Conservation (phyloP, 169 alveolate species). For the Plasmodium chabaudi region DNA sequence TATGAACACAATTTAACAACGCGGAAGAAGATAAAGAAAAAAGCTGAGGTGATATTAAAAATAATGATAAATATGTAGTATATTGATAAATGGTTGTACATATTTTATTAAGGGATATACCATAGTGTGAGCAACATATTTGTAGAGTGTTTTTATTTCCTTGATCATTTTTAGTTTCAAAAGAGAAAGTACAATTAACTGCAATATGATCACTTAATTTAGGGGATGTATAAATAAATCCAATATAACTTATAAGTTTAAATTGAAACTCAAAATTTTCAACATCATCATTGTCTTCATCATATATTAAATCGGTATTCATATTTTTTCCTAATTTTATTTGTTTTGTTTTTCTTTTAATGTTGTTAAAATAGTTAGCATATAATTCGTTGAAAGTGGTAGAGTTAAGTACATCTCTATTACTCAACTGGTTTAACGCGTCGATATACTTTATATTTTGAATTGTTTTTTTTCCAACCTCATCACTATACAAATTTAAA, state of each 20-base stretch:
- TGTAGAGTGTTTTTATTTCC: background rate
- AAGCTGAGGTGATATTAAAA: slow-evolving; percentile 14
- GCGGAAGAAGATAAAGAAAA: slow-evolving; percentile 29
- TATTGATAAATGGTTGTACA: slow-evolving; percentile 24
- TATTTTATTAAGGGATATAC: slow-evolving; percentile 12
- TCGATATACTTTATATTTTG: too few species aligned
- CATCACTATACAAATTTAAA: background rate
- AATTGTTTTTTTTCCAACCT: background rate
- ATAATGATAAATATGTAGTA: slow-evolving; percentile 19
- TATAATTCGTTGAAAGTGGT: slow-evolving; percentile 8
- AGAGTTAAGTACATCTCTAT: slow-evolving; percentile 11
- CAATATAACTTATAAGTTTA: slow-evolving; percentile 59
- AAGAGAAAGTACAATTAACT: slow-evolving; percentile 45
- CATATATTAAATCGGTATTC: background rate
- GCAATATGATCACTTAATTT: slow-evolving; percentile 69
- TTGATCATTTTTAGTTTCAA: background rate
- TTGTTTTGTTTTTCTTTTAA: slow-evolving; percentile 23
- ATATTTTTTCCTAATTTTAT: background rate
- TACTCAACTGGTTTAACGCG: background rate
- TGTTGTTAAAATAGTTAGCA: slow-evolving; percentile 41
- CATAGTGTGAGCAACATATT: slow-evolving; percentile 35
- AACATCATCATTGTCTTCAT: slow-evolving; percentile 2
- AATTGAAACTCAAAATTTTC: slow-evolving; percentile 54
- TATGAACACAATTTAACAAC: slow-evolving; percentile 22
- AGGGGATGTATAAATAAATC: slow-evolving; percentile 70